These are phyloP conservation scores for Ascocoryne sarcoides DNA, from an alignment of 2,329 filamentous ascomycete species.

Conservation along the genomic window DNA sequence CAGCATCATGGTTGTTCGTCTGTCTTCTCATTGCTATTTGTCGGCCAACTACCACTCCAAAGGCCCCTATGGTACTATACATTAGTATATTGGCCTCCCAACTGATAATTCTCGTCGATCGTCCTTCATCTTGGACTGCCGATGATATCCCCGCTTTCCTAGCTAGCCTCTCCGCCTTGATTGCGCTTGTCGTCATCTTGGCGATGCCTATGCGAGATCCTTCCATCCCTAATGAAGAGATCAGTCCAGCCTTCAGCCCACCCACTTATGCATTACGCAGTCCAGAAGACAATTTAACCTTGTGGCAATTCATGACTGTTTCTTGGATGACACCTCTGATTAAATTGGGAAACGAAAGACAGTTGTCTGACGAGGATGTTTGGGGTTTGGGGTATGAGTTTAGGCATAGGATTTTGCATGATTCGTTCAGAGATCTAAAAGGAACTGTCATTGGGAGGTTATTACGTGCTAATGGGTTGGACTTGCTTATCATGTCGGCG, in stretches of 20 bases:
- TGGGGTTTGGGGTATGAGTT: conserved; percentile 76
- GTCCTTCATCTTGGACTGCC: conserved; percentile 16
- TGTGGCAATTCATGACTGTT: conserved; percentile 80
- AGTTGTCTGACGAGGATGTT: conserved; percentile 70
- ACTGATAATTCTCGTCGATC: conserved; percentile 23
- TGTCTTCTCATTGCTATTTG: conserved; percentile 16
- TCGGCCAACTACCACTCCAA: conserved; percentile 20
- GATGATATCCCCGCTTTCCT: conserved; percentile 17
- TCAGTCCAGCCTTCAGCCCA: conserved; percentile 46
- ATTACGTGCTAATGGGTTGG: conserved; percentile 67
- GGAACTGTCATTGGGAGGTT: conserved; percentile 66
- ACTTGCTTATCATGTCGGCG: conserved; percentile 49
- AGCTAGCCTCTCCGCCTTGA: conserved; percentile 34
- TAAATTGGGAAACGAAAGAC: conserved; percentile 49
- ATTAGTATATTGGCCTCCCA: conserved; percentile 20
- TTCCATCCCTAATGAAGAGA: conserved; percentile 41
- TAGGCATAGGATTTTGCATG: conserved; percentile 68
- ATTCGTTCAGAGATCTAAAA: conserved; percentile 61
- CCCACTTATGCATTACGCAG: conserved; percentile 55
- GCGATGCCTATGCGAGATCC: conserved; percentile 64
- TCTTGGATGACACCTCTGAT: conserved; percentile 77
- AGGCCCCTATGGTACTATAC: conserved; percentile 16
- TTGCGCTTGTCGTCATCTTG: conserved; percentile 45
- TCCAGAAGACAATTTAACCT: conserved; percentile 69
- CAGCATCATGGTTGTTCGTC: conserved; percentile 20